A percentile compares a stretch with the other conserved stretches of the same genome.
Evolutionary conservation across 768 basidiomycete genomes (phyloP).

Genomic region (Boletus speciosus): DNA sequence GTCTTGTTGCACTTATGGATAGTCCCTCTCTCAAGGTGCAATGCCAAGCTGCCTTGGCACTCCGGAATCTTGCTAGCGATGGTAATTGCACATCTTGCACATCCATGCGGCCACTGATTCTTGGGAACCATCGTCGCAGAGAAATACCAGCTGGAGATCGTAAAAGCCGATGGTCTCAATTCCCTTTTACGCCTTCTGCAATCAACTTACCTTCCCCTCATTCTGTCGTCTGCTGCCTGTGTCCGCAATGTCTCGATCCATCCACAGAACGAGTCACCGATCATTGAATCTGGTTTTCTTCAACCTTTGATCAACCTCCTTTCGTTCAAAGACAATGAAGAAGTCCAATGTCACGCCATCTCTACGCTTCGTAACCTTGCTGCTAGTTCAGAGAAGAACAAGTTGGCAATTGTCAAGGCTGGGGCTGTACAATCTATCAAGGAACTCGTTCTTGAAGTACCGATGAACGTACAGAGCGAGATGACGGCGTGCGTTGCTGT

Average conservation of each 20-base stretch:
- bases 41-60: constrained; percentile 94
- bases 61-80: constrained; percentile 95
- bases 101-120: constrained; percentile 14
- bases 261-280: constrained; percentile 96
- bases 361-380: constrained; percentile 95
- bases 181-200: constrained; percentile 91
- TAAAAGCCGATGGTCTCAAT: constrained; percentile 89
- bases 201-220: constrained; percentile 95
- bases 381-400: constrained; percentile 97
- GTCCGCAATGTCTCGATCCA: constrained; percentile 99
- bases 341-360: constrained; percentile 99
- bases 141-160: constrained; percentile 98
- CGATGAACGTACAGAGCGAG: constrained; percentile 96
- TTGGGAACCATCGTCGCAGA: constrained; percentile 45
- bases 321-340: constrained; percentile 99
- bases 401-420: constrained; percentile 95
- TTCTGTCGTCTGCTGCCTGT: constrained; percentile 96
- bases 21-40: constrained; percentile 97
- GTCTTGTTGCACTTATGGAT: constrained; percentile 94
- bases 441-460: constrained; percentile 91
- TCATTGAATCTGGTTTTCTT: constrained; percentile 97
- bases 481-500: constrained; percentile 99
- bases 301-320: constrained; percentile 93
- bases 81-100: constrained; percentile 43
- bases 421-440: constrained; percentile 97